Evolutionary conservation across 192 early-diverging fungal species (phyloP).

Genomic region (Thamnidium elegans): DNA sequence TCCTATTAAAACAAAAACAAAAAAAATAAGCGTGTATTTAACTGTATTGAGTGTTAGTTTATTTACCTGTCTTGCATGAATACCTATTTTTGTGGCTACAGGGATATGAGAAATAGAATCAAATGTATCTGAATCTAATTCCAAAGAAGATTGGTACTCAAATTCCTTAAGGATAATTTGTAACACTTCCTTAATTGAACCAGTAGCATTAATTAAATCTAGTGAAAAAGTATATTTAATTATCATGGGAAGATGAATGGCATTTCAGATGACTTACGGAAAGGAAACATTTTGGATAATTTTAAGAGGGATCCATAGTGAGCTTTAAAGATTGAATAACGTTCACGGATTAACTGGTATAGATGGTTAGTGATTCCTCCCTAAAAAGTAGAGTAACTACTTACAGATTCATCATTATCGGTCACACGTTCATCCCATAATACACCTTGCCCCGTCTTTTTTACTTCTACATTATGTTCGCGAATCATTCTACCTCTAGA

Average conservation of each 20-base stretch:
- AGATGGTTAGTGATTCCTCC: not conserved
- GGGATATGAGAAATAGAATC: conserved; percentile 58
- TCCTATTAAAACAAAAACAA: conserved; percentile 32
- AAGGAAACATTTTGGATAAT: conserved; percentile 55
- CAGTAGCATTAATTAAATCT: conserved; percentile 59
- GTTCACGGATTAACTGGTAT: conserved; percentile 46
- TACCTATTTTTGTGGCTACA: conserved; percentile 55
- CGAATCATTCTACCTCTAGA: conserved; percentile 44
- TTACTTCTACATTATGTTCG: conserved; percentile 49
- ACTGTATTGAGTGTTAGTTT: not conserved
- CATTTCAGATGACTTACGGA: conserved; percentile 44
- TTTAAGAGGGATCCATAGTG: conserved; percentile 54
- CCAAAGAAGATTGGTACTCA: conserved; percentile 55
- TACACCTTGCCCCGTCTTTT: conserved; percentile 49
- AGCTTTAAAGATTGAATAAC: conserved; percentile 57
- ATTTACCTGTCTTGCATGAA: conserved; percentile 48
- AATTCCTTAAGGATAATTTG: conserved; percentile 57
- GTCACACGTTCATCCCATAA: conserved; percentile 56
- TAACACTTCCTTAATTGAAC: conserved; percentile 56
- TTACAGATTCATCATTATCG: conserved; percentile 52
- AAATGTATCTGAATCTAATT: conserved; percentile 44
- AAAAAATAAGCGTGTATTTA: not conserved
- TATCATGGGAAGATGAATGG: not conserved
- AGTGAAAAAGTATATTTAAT: not conserved
- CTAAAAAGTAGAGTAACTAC: not conserved